Base-by-base conservation (phyloP, 768 basidiomycete species). In the Royoungia palumana region DNA sequence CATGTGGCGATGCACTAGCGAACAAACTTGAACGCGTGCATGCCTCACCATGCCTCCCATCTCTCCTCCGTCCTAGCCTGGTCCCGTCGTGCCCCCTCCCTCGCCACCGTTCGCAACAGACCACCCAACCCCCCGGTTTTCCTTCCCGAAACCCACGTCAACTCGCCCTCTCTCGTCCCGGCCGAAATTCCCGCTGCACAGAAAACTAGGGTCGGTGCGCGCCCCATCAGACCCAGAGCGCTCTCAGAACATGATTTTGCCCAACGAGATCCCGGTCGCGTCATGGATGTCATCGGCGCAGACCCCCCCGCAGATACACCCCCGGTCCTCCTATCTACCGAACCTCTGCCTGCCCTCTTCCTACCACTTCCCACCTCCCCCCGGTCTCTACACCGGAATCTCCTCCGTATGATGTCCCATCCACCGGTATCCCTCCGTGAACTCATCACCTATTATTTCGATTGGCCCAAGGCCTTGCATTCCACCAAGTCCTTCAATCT, bases 51-150 rank as follows among this genome's bases (percentile, higher is more conserved):
- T 75, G 73, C 63, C 41, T 27, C 61, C 41, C 63, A 64, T 11
- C 75, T 79, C 54, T 62, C 66, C 24, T 65, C 69, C 41, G 65
- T 74, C 39, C 68, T 80, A 42, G 80, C 79, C 40, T 82, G 77
- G 71, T 55, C 63, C 22, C 68, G 70, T 46, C 63, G 51, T 22
- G 52, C 55, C 30, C 30, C 14, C 7, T 32, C 32, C 6, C 14
- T 32, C 19, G 12, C 28, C 6, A 13, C 11, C 12, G 11, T 28
- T 28, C 28, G 10, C 13, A 28, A 28, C 28, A 9, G 11, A 28
- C 3, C 12, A 3, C 27, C 27, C 27, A 28, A 5, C 21, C 38
- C 38, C 20, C 40, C 35, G 41, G 22, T 28, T 27, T 16, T 14
- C 1, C 32, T 32, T 32, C 32, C 32, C 21, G 34, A 34, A 7